These are phyloP conservation scores for Cystofilobasidium macerans DNA, from an alignment of 768 basidiomycete genomes.

Conservation along the genomic window DNA sequence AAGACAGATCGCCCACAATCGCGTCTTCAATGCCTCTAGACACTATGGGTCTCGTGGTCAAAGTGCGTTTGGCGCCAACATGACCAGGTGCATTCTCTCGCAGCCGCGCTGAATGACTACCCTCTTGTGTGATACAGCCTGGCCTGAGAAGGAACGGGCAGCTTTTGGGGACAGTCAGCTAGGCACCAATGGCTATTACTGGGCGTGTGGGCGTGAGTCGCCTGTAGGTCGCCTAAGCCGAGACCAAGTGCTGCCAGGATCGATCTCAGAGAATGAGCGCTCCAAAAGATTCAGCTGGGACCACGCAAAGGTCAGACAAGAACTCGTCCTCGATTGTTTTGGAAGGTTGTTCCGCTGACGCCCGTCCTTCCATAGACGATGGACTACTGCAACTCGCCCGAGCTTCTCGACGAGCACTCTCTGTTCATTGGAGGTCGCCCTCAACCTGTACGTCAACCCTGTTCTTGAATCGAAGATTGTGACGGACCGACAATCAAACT, in stretches of 20 bases:
- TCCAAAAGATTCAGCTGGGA: constrained; percentile 15
- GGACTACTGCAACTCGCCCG: constrained; percentile 17
- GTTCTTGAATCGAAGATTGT: no score
- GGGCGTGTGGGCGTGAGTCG: constrained; percentile 7
- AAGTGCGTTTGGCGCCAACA: background rate
- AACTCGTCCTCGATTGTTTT: no score
- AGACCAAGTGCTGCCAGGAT: constrained; percentile 4
- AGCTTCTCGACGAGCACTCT: constrained; percentile 15
- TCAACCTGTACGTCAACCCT: constrained; percentile 15
- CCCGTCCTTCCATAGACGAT: constrained; percentile 7
- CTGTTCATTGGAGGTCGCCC: constrained; percentile 9
- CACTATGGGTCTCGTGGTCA: background rate
- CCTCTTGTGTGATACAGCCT: background rate
- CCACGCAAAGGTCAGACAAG: constrained; percentile 13
- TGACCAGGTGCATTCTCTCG: no score
- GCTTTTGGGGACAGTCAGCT: constrained; percentile 1
- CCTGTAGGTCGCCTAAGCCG: background rate
- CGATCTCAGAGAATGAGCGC: background rate
- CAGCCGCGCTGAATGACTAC: background rate
- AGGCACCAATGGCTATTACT: constrained; percentile 11
- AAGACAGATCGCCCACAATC: constrained; percentile 7
- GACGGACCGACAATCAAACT: no score
- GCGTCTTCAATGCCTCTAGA: constrained; percentile 12
- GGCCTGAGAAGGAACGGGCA: constrained; percentile 12
- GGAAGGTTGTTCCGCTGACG: background rate